phyloP scores from a whole-genome alignment of 2,329 filamentous ascomycete genomes.

The Didymella pinodella region DNA sequence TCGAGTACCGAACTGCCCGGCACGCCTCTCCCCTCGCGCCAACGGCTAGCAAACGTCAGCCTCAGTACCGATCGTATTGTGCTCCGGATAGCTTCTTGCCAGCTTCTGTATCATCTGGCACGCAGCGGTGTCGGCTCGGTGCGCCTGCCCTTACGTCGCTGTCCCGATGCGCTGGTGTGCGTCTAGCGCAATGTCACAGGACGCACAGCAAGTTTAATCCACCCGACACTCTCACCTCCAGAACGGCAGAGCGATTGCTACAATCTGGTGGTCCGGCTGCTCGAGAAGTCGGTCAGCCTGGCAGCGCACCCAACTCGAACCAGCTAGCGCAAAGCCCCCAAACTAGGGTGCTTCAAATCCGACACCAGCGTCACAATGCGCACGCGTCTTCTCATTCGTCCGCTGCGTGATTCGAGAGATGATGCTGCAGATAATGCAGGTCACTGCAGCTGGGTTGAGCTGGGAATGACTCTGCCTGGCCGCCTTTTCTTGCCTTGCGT shows the following conservation, averaged over 20 bases:
- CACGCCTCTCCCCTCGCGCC: not conserved
- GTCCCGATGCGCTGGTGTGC: conserved; percentile 1
- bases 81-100: not conserved
- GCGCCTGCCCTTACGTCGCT: not conserved
- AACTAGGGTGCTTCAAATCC: conserved; percentile 29
- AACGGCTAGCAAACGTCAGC: conserved; percentile 5
- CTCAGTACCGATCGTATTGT: conserved; percentile 7
- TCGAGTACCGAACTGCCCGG: not conserved
- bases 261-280: conserved; percentile 6
- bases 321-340: conserved; percentile 34
- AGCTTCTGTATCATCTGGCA: conserved; percentile 3
- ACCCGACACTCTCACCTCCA: conserved; percentile 12
- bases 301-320: conserved; percentile 24
- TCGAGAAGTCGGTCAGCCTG: conserved; percentile 46
- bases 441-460: conserved; percentile 29
- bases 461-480: conserved; percentile 31
- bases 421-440: conserved; percentile 24
- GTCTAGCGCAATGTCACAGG: conserved; percentile 12
- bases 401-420: conserved; percentile 23
- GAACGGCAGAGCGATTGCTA: conserved; percentile 1
- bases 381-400: conserved; percentile 24
- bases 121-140: conserved; percentile 1
- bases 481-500: conserved; percentile 31
- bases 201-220: conserved; percentile 1
- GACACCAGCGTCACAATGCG: conserved; percentile 16